Evolutionary conservation across 1,284 basidiomycete genomes (phyloP).

Genomic region (Rhodotorula sp.): DNA sequence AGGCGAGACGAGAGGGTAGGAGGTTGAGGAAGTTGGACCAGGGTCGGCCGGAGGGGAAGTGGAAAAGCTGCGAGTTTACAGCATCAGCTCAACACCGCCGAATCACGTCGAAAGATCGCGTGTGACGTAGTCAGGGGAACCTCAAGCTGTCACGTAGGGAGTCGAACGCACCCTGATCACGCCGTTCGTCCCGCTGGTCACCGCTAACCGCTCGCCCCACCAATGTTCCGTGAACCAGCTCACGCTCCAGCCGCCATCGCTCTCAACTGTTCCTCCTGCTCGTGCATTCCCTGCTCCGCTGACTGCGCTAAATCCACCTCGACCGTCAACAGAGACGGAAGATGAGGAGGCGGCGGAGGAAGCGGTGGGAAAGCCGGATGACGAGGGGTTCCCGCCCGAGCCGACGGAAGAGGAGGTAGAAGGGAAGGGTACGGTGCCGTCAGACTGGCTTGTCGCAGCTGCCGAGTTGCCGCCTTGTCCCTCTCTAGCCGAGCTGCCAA

Average conservation of each 20-base stretch:
- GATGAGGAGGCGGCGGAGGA: not conserved
- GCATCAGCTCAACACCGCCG: too few relatives aligned
- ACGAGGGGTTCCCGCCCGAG: not conserved
- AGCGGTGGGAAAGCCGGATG: not conserved
- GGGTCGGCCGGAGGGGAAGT: slow-evolving; percentile 48
- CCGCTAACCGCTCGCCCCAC: slow-evolving; percentile 84
- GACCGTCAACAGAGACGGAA: not conserved
- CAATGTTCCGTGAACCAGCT: slow-evolving; percentile 92
- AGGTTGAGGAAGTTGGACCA: slow-evolving; percentile 48
- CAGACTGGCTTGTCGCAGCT: too few relatives aligned
- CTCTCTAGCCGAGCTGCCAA: not conserved
- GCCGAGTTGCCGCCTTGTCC: too few relatives aligned
- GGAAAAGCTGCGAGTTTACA: slow-evolving; percentile 51
- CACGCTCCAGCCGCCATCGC: slow-evolving; percentile 85
- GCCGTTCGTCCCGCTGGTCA: slow-evolving; percentile 67
- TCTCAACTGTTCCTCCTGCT: slow-evolving; percentile 49
- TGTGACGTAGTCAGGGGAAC: too few relatives aligned
- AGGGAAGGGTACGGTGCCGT: not conserved
- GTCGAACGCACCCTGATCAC: slow-evolving; percentile 64
- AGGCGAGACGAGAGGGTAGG: slow-evolving; percentile 40
- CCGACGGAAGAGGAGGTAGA: not conserved
- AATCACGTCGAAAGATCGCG: too few relatives aligned
- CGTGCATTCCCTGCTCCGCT: not conserved
- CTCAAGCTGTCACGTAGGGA: fast-evolving
- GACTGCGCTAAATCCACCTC: not conserved